A percentile compares a stretch with the other conserved stretches of the same genome.
Conservation (phyloP, 2,329 filamentous ascomycete species). For the Xylariaceae sp. region DNA sequence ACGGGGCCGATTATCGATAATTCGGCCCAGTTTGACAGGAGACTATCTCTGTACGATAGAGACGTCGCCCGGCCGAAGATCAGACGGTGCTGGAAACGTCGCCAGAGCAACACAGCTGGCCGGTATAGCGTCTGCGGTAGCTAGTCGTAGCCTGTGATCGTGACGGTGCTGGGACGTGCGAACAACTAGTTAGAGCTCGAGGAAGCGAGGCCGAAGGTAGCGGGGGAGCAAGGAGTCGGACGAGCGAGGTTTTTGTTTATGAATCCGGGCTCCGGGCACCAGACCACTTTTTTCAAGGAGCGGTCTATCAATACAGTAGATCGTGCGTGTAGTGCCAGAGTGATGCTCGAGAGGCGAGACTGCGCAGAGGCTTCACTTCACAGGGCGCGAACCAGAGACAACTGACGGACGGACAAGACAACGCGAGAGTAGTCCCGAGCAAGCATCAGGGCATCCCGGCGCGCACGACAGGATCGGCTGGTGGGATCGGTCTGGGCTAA, state of each 20-base stretch:
- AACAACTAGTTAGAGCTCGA: constrained; percentile 8
- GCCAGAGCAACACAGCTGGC: constrained; percentile 3
- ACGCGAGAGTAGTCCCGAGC: constrained; percentile 9
- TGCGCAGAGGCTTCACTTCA: constrained; percentile 12
- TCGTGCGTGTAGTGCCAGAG: constrained; percentile 22
- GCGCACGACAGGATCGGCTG: constrained; percentile 13
- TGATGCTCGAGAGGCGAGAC: constrained; percentile 14
- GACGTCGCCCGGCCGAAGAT: neutral
- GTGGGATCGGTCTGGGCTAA: constrained; percentile 9
- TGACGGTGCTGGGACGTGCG: constrained; percentile 1
- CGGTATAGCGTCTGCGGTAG: neutral
- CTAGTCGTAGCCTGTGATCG: constrained; percentile 5
- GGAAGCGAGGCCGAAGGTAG: constrained; percentile 11
- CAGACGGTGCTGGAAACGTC: neutral
- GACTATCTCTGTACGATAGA: constrained; percentile 1
- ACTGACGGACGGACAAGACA: constrained; percentile 8
- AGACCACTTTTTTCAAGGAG: neutral
- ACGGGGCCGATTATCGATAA: constrained; percentile 1
- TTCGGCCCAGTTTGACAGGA: constrained; percentile 1
- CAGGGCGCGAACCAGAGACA: constrained; percentile 7
- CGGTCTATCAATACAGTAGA: constrained; percentile 24
- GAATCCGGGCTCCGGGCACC: constrained; percentile 5
- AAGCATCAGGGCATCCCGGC: constrained; percentile 20
- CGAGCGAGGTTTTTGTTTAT: constrained; percentile 6
- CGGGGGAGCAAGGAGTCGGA: constrained; percentile 14